Percentiles rank a stretch among this genome's conserved stretches.
phyloP scores from a whole-genome alignment of 345 rosid genomes.

The Anastatica hierochuntica region DNA sequence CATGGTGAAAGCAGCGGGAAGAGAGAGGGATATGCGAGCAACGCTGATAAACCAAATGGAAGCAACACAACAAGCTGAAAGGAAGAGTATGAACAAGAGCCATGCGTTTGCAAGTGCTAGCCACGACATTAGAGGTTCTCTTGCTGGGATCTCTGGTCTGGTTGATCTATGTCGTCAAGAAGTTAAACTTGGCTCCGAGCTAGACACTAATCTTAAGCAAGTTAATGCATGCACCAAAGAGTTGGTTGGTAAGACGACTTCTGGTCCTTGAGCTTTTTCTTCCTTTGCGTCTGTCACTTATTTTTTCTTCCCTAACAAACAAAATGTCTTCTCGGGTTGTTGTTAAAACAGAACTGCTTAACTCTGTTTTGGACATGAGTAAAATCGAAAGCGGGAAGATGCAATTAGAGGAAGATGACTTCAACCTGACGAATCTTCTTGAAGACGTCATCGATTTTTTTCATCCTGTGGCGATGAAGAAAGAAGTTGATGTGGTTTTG shows the following conservation, averaged over 20 bases:
- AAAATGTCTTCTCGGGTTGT: neutral
- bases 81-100: constrained; percentile 72
- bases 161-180: constrained; percentile 36
- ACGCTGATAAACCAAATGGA: constrained; percentile 61
- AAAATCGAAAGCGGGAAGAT: constrained; percentile 80
- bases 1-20: constrained; percentile 30
- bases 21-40: constrained; percentile 42
- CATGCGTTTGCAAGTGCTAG: constrained; percentile 61
- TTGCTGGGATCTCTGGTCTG: constrained; percentile 54
- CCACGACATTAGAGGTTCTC: constrained; percentile 62
- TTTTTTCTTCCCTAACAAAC: too few species aligned
- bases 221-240: constrained; percentile 45
- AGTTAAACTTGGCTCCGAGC: constrained; percentile 33
- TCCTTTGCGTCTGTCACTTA: too few species aligned
- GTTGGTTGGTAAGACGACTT: constrained; percentile 43
- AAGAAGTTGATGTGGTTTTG: constrained; percentile 57
- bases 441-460: constrained; percentile 52
- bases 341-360: constrained; percentile 39
- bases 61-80: constrained; percentile 60
- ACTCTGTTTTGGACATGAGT: constrained; percentile 63
- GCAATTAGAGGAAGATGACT: constrained; percentile 60
- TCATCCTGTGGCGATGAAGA: constrained; percentile 48
- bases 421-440: constrained; percentile 42
- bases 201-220: constrained; percentile 33
- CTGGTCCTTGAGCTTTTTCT: neutral